A percentile compares a stretch with the other conserved stretches of the same genome.
phyloP scores from a whole-genome alignment of 768 basidiomycete genomes.

The Amanita rubescens region DNA sequence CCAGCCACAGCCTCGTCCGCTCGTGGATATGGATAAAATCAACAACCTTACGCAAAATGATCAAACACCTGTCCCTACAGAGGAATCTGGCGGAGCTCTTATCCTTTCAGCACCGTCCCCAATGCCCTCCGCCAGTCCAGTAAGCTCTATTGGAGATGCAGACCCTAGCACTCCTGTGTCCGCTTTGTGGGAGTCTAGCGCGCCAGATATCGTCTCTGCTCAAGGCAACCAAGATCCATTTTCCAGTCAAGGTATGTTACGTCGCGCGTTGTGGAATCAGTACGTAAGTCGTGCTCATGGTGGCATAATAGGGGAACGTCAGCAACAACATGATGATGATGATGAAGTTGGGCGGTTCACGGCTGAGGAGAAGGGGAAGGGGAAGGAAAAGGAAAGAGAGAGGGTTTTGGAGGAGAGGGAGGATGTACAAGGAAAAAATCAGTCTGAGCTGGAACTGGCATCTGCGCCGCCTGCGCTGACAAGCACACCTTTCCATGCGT shows the following conservation, averaged over 20 bases:
- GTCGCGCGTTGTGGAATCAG: conserved; percentile 12
- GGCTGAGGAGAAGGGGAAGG: conserved; percentile 3
- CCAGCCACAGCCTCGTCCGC: neutral
- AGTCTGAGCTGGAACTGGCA: neutral
- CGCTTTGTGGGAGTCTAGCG: conserved; percentile 26
- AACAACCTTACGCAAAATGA: neutral
- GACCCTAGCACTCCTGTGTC: conserved; percentile 31
- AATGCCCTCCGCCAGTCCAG: conserved; percentile 16
- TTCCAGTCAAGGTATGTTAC: conserved; percentile 23
- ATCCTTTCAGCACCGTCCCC: conserved; percentile 14
- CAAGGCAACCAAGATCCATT: conserved; percentile 11
- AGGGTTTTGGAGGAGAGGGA: neutral
- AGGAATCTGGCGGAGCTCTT: neutral
- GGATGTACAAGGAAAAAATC: neutral
- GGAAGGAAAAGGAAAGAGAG: neutral
- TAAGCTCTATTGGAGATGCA: conserved; percentile 24
- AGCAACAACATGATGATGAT: conserved; percentile 12
- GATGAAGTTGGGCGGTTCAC: neutral
- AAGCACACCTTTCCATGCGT: neutral
- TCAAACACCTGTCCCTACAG: neutral
- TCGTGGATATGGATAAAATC: neutral
- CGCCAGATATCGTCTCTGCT: conserved; percentile 21
- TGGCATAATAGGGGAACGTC: neutral
- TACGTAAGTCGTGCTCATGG: conserved; percentile 10
- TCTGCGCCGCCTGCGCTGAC: neutral